A percentile compares a stretch with the other conserved stretches of the same genome.
phyloP scores from a whole-genome alignment of 2,329 filamentous ascomycete genomes.

The Hypoxylon sp. region DNA sequence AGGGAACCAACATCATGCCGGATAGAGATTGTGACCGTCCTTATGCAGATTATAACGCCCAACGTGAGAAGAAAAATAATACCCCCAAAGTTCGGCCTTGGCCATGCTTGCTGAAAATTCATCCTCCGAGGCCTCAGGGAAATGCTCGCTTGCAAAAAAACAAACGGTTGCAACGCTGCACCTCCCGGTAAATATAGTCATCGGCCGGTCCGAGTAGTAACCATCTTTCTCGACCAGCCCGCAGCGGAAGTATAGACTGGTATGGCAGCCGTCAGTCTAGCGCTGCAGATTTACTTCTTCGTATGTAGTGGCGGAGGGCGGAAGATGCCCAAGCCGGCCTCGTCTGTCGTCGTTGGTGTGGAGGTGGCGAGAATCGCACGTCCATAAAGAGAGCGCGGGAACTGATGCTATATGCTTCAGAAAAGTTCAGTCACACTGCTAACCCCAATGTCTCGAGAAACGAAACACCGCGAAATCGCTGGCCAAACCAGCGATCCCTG shows the following conservation, averaged over 20 bases:
- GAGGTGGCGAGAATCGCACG: slow-evolving; percentile 30
- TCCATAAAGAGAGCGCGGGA: slow-evolving; percentile 27
- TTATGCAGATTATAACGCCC: slow-evolving; percentile 43
- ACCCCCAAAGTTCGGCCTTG: slow-evolving; percentile 11
- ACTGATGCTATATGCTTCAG: slow-evolving; percentile 51
- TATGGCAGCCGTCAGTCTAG: slow-evolving; percentile 16
- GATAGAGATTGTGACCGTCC: slow-evolving; percentile 41
- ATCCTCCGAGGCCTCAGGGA: slow-evolving; percentile 17
- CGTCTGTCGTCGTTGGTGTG: slow-evolving; percentile 38
- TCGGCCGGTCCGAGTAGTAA: slow-evolving; percentile 21
- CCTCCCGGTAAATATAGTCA: slow-evolving; percentile 19
- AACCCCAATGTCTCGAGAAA: slow-evolving; percentile 37
- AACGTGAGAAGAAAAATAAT: slow-evolving; percentile 28
- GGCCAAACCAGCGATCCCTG: slow-evolving; percentile 37
- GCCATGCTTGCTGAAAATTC: slow-evolving; percentile 18
- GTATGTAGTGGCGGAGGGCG: slow-evolving; percentile 25
- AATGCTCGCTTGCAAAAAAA: slow-evolving; percentile 22
- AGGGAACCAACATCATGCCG: slow-evolving; percentile 42
- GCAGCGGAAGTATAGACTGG: slow-evolving; percentile 32
- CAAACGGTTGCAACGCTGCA: slow-evolving; percentile 24
- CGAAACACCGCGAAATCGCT: slow-evolving; percentile 39
- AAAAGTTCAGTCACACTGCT: slow-evolving; percentile 49
- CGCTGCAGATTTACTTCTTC: slow-evolving; percentile 29
- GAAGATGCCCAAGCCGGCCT: slow-evolving; percentile 28
- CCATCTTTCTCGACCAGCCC: slow-evolving; percentile 35